Base-by-base conservation (phyloP, 176 grass and related monocot species). In the Musa itinerans region DNA sequence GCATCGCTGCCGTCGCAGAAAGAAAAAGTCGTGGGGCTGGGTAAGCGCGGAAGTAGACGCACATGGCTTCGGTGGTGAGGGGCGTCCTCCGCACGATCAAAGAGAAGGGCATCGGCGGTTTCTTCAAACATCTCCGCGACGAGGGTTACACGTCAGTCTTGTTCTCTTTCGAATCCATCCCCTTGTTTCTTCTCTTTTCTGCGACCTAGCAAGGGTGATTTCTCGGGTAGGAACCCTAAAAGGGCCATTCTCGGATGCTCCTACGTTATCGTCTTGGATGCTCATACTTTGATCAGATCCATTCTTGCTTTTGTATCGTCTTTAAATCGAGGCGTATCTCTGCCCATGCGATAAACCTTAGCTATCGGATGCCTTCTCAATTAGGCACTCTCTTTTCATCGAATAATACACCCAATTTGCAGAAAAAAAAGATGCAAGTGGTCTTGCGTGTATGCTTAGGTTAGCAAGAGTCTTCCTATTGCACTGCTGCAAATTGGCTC, bases 91-190 rank as follows among this genome's bases (percentile, higher is more conserved):
- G 76, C 62, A 80, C 77, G 50, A 89, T 98, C 81, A 84, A 78
- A 79, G 88, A 98, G 82, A 98, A 93, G 71, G 95, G 86, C 11
- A 53, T 98, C 76, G 14, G 76, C 73, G 88, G 84, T 64, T 98
- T 93, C 84, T 52, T 93, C 80, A 85, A 79, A 53, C 29, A 92
- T 8, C 63, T 67, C 69, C 82, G 88, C 68, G 84, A 93, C 14
- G 90, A 98, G 49, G 95, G 95, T 29, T 98, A 91, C 80, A 54
- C 86, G 95, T 91, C 83, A 85, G 81, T 53, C 29, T 17, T n/a
- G 14, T 54, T 57, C 52, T 19, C 53, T 23, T 23, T 50, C 74
- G 34, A 23, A 50, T 22, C 17, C 56, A 1, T 15, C 8, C 2
- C 20, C 8, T 63, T 51, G 27, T 2, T 53, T 52, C 8, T 50